phyloP scores from a whole-genome alignment of 1,284 basidiomycete species.

The Volvariella surrecta region DNA sequence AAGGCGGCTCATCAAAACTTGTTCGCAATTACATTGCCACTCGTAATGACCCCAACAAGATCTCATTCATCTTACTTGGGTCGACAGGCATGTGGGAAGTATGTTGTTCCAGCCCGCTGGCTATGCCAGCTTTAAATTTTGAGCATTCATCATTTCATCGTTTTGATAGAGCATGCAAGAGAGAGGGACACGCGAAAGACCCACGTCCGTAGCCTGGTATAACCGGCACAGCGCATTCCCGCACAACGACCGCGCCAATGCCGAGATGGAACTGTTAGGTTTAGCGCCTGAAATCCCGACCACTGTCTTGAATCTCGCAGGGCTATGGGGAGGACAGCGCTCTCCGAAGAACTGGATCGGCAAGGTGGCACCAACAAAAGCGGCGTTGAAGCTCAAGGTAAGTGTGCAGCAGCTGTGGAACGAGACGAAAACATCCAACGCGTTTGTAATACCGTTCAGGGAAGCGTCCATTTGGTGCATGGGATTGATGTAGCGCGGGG shows the following conservation, averaged over 20 bases:
- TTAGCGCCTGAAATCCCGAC: constrained; percentile 33
- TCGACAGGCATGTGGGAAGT: constrained; percentile 58
- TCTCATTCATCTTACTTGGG: constrained; percentile 51
- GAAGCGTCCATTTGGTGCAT: constrained; percentile 52
- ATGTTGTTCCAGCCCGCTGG: constrained; percentile 14
- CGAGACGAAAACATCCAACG: neutral
- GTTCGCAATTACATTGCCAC: constrained; percentile 26
- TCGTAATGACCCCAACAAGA: constrained; percentile 12
- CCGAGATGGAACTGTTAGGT: constrained; percentile 46
- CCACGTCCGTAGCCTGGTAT: constrained; percentile 27
- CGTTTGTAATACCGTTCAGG: constrained; percentile 23
- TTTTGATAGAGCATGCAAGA: neutral
- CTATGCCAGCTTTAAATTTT: neutral
- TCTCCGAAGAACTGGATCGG: constrained; percentile 40
- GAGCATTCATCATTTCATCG: neutral
- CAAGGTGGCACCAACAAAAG: constrained; percentile 45
- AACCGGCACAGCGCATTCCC: constrained; percentile 43
- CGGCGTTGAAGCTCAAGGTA: constrained; percentile 41
- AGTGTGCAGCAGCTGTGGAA: constrained; percentile 7
- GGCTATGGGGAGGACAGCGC: constrained; percentile 52
- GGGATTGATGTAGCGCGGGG: constrained; percentile 49
- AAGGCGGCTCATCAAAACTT: constrained; percentile 32
- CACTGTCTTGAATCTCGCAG: constrained; percentile 53
- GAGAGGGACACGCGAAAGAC: no score
- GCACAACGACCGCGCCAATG: constrained; percentile 33